Conservation (phyloP, 805 yeast genomes). For the Kazachstania psychrophila region DNA sequence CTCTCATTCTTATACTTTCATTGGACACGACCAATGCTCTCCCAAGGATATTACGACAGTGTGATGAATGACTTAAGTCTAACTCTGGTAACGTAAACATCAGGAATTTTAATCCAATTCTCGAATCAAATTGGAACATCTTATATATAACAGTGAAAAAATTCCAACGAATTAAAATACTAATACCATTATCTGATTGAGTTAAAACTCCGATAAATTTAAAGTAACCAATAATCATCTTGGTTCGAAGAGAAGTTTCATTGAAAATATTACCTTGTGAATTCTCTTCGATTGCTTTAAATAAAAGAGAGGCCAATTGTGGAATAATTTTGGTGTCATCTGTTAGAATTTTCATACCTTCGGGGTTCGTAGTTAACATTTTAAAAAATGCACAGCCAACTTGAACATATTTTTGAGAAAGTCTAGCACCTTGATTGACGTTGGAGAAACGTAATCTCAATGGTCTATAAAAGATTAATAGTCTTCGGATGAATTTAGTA, state of each 20-base stretch:
- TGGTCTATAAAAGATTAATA: conserved; percentile 84
- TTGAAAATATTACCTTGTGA: conserved; percentile 62
- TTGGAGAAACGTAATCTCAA: conserved; percentile 72
- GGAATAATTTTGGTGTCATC: conserved; percentile 68
- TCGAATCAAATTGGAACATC: conserved; percentile 45
- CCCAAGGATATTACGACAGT: conserved; percentile 54
- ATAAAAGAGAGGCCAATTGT: conserved; percentile 82
- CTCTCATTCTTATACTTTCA: conserved; percentile 41
- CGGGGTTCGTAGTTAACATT: conserved; percentile 49
- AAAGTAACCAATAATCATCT: conserved; percentile 70
- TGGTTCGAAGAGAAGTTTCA: conserved; percentile 45
- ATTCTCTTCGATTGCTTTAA: conserved; percentile 29
- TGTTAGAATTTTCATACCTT: conserved; percentile 56
- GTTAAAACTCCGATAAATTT: conserved; percentile 69
- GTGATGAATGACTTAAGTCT: conserved; percentile 53
- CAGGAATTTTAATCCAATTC: conserved; percentile 46
- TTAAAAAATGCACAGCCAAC: conserved; percentile 72
- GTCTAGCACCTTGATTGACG: conserved; percentile 38
- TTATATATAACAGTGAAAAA: conserved; percentile 73
- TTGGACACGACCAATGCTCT: conserved; percentile 55
- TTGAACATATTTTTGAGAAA: conserved; percentile 48
- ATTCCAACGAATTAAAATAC: conserved; percentile 71
- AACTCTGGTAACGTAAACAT: conserved; percentile 50
- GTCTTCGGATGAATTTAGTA: conserved; percentile 77
- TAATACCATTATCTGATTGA: conserved; percentile 49